phyloP scores from a whole-genome alignment of 305 asterid species.

The Rubia tinctorum region DNA sequence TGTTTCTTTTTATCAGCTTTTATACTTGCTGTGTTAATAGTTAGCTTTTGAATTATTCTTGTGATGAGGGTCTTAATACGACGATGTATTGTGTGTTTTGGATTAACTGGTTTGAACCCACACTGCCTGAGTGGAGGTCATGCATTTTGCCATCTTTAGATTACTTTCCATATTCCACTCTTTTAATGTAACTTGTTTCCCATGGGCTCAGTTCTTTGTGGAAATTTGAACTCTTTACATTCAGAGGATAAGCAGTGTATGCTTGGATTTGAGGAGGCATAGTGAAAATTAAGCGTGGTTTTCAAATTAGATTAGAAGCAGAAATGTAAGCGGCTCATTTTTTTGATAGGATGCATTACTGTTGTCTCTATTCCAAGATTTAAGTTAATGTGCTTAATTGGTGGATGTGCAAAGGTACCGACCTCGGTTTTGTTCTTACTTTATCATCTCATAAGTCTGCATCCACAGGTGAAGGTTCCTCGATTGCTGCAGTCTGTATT shows the following conservation, averaged over 20 bases:
- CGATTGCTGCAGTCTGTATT: conserved; percentile 71
- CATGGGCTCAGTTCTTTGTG: background rate
- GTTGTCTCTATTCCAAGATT: background rate
- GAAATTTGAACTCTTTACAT: background rate
- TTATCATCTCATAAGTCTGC: background rate
- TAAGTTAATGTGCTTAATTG: background rate
- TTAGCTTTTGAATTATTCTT: background rate
- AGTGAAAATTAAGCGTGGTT: background rate
- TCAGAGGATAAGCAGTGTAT: background rate
- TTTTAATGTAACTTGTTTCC: background rate
- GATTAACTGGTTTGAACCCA: background rate
- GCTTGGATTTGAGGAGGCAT: background rate
- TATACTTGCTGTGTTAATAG: background rate
- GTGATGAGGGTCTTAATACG: background rate
- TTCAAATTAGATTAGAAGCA: too few species aligned
- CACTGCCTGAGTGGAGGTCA: background rate
- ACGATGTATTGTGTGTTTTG: background rate
- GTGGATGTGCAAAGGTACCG: background rate
- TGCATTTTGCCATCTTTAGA: background rate
- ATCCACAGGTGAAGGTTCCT: conserved; percentile 70
- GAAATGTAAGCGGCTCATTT: background rate
- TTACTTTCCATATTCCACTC: background rate
- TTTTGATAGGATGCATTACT: background rate
- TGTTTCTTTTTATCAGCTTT: background rate
- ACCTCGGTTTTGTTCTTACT: background rate